Evolutionary conservation across 495 filamentous ascomycete species (phyloP).

Genomic region (Penicillium argentinense): DNA sequence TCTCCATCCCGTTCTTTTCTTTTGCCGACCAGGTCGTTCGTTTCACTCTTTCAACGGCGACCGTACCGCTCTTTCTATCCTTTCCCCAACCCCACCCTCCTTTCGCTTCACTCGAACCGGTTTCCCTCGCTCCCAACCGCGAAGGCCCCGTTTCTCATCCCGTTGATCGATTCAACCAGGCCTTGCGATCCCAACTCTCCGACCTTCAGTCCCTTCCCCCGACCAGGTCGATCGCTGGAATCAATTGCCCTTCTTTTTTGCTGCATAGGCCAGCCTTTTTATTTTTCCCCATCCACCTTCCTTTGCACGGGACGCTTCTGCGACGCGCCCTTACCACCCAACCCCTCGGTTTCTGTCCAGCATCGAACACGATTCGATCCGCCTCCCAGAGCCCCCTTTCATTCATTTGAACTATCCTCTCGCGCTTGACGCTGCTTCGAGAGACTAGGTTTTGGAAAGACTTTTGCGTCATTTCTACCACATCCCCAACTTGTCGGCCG

Average conservation of each 20-base stretch:
- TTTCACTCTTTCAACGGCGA: constrained; percentile 49
- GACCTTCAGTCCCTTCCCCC: constrained; percentile 3
- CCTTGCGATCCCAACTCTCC: constrained; percentile 19
- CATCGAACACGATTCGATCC: constrained; percentile 18
- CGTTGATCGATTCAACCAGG: constrained; percentile 34
- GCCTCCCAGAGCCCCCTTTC: constrained; percentile 26
- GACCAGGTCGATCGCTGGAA: constrained; percentile 10
- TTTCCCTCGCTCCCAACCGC: constrained; percentile 7
- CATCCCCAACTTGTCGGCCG: constrained; percentile 35
- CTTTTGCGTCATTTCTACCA: constrained; percentile 13
- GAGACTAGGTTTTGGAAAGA: constrained; percentile 26
- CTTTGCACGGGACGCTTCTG: constrained; percentile 39
- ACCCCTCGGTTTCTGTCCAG: constrained; percentile 29
- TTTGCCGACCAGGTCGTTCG: constrained; percentile 31
- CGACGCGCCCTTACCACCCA: constrained; percentile 40
- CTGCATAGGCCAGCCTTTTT: constrained; percentile 48
- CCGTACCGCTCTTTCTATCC: constrained; percentile 28
- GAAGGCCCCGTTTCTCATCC: constrained; percentile 18
- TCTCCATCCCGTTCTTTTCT: constrained; percentile 25
- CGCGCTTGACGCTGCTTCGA: constrained; percentile 47
- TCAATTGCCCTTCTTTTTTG: constrained; percentile 25
- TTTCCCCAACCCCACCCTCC: constrained; percentile 4
- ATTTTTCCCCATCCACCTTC: constrained; percentile 21
- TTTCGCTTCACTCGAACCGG: constrained; percentile 33
- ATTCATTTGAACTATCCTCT: constrained; percentile 32